Conservation (phyloP, 495 filamentous ascomycete species). For the Entonaema liquescens region DNA sequence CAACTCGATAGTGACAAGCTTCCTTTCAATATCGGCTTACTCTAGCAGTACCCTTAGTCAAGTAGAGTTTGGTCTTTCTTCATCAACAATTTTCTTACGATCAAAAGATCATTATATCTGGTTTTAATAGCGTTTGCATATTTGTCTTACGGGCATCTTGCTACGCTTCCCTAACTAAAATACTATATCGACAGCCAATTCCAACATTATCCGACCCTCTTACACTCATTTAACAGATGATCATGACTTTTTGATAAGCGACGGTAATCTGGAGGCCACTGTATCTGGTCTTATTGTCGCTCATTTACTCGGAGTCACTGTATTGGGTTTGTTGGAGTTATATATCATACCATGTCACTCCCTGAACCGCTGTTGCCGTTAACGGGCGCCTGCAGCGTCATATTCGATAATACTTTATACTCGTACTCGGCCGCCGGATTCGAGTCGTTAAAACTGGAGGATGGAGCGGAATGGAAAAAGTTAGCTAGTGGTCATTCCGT, state of each 20-base stretch:
- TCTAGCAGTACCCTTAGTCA: conserved; percentile 5
- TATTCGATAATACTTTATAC: conserved; percentile 87
- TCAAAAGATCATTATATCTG: conserved; percentile 20
- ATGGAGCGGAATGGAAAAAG: conserved; percentile 75
- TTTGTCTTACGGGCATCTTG: conserved; percentile 27
- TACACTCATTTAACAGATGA: conserved; percentile 19
- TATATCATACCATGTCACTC: conserved; percentile 61
- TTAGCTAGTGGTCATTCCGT: conserved; percentile 72
- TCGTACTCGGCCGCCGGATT: conserved; percentile 80
- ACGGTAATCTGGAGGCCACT: conserved; percentile 26
- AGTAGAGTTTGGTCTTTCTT: conserved; percentile 1
- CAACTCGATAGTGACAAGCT: background rate
- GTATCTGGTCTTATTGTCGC: conserved; percentile 25
- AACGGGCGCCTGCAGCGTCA: conserved; percentile 80
- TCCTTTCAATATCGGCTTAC: conserved; percentile 19
- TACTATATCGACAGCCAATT: conserved; percentile 16
- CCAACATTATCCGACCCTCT: conserved; percentile 6
- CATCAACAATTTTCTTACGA: background rate
- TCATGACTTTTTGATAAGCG: conserved; percentile 34
- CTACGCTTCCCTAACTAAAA: conserved; percentile 30
- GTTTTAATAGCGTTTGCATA: conserved; percentile 20
- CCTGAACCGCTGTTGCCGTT: conserved; percentile 72
- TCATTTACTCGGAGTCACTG: conserved; percentile 12
- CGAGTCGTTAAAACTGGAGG: conserved; percentile 71
- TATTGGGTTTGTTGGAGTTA: conserved; percentile 21